Conservation (phyloP, 2,329 filamentous ascomycete species). For the Fusarium mundagurra region DNA sequence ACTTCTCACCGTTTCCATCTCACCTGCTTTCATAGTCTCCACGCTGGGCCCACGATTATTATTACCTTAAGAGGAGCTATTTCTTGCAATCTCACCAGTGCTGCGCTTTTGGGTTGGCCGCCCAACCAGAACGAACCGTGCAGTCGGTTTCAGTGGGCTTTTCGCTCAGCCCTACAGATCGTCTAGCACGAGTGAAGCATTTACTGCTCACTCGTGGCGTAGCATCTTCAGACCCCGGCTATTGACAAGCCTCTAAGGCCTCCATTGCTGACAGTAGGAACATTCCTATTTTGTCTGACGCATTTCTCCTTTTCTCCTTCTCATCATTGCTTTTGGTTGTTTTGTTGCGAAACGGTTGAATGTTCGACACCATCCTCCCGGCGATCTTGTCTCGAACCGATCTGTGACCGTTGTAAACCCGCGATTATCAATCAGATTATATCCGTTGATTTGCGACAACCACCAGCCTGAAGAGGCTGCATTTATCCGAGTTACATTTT, state of each 20-base stretch:
- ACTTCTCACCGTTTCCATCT: conserved; percentile 23
- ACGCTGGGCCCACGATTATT: conserved; percentile 29
- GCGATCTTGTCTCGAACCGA: conserved; percentile 16
- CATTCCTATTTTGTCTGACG: conserved; percentile 20
- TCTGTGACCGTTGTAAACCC: not conserved
- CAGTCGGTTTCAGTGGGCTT: conserved; percentile 33
- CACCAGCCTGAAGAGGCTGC: not conserved
- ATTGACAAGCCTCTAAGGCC: conserved; percentile 35
- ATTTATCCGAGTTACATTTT: conserved; percentile 18
- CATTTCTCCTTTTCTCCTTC: conserved; percentile 13
- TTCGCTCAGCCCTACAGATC: conserved; percentile 41
- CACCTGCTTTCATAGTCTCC: conserved; percentile 11
- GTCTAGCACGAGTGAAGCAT: conserved; percentile 28
- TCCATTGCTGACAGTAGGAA: conserved; percentile 43
- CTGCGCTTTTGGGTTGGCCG: conserved; percentile 12
- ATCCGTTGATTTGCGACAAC: conserved; percentile 12
- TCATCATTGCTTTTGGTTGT: not conserved
- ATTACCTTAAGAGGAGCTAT: conserved; percentile 28
- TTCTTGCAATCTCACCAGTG: conserved; percentile 24
- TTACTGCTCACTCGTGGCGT: conserved; percentile 41
- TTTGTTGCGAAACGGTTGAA: not conserved
- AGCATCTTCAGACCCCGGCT: conserved; percentile 37
- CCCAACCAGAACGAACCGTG: conserved; percentile 28
- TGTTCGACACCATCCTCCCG: not conserved
- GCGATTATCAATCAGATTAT: not conserved